phyloP scores from a whole-genome alignment of 768 basidiomycete genomes.

The Ramaria sp. region DNA sequence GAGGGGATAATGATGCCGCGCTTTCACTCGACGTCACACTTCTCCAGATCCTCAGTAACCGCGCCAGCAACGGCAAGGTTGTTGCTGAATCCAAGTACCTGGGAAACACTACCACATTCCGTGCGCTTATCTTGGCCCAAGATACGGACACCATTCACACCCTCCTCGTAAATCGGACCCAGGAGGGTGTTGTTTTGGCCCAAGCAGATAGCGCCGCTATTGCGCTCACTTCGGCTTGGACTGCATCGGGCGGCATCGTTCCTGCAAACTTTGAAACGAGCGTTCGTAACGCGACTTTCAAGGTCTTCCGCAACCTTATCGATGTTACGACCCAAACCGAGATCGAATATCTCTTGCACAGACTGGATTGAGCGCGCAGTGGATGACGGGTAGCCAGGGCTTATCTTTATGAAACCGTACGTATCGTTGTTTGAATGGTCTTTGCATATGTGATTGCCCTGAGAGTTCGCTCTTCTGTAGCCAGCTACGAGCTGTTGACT shows the following conservation, averaged over 20 bases:
- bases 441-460: no score
- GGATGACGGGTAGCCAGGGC: neutral
- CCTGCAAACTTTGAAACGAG: neutral
- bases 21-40: neutral
- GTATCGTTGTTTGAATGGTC: no score
- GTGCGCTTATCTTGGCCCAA: slow-evolving; percentile 10
- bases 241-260: neutral
- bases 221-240: slow-evolving; percentile 6
- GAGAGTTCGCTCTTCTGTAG: no score
- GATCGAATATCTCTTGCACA: neutral
- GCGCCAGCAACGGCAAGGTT: slow-evolving; percentile 11
- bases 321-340: neutral
- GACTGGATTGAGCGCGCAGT: neutral
- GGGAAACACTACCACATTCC: slow-evolving; percentile 8
- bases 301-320: neutral
- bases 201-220: slow-evolving; percentile 11
- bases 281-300: neutral
- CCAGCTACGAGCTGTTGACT: no score
- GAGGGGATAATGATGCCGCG: neutral
- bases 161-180: slow-evolving; percentile 11
- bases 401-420: neutral
- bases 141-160: slow-evolving; percentile 1
- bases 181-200: slow-evolving; percentile 12
- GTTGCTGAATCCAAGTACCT: slow-evolving; percentile 15
- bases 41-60: neutral